Percentiles rank a stretch among this genome's conserved stretches.
These are phyloP conservation scores for Schwanniomyces occidentalis DNA, from an alignment of 805 yeast genomes.

Conservation along the genomic window DNA sequence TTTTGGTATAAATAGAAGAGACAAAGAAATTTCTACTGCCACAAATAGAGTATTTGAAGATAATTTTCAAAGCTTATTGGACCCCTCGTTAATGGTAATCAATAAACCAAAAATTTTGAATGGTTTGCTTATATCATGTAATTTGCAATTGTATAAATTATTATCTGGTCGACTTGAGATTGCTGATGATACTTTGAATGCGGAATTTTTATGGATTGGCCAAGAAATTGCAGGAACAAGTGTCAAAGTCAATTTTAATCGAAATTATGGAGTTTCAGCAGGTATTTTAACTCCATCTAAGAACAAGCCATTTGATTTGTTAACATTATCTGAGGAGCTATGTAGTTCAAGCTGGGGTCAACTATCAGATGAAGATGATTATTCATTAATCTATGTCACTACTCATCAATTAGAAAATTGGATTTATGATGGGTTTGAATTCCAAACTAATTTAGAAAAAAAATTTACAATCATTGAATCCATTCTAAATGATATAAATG, in stretches of 20 bases:
- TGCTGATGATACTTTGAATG: slow-evolving; percentile 10
- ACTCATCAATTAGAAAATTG: slow-evolving; percentile 37
- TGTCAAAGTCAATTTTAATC: slow-evolving; percentile 23
- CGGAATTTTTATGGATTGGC: slow-evolving; percentile 36
- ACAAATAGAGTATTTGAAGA: slow-evolving; percentile 21
- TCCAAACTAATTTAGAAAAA: slow-evolving; percentile 2
- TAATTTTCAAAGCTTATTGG: slow-evolving; percentile 24
- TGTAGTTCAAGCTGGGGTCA: slow-evolving; percentile 43
- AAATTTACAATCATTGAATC: not conserved
- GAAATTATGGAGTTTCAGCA: slow-evolving; percentile 23
- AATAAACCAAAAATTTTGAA: slow-evolving; percentile 25
- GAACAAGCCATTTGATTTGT: slow-evolving; percentile 18
- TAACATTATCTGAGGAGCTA: slow-evolving; percentile 26
- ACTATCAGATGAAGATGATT: slow-evolving; percentile 23
- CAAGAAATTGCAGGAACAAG: slow-evolving; percentile 29
- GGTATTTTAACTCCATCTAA: slow-evolving; percentile 31
- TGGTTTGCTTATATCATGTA: slow-evolving; percentile 29
- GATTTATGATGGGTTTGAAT: slow-evolving; percentile 15
- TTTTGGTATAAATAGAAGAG: slow-evolving; percentile 18
- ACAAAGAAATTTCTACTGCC: slow-evolving; percentile 5
- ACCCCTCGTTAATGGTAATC: slow-evolving; percentile 27
- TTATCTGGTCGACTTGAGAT: slow-evolving; percentile 20
- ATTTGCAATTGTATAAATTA: slow-evolving; percentile 22
- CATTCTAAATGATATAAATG: slow-evolving; percentile 3
- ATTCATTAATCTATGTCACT: slow-evolving; percentile 28